Conservation (phyloP, 208 protist species). For the Tetramitus jugosus region DNA sequence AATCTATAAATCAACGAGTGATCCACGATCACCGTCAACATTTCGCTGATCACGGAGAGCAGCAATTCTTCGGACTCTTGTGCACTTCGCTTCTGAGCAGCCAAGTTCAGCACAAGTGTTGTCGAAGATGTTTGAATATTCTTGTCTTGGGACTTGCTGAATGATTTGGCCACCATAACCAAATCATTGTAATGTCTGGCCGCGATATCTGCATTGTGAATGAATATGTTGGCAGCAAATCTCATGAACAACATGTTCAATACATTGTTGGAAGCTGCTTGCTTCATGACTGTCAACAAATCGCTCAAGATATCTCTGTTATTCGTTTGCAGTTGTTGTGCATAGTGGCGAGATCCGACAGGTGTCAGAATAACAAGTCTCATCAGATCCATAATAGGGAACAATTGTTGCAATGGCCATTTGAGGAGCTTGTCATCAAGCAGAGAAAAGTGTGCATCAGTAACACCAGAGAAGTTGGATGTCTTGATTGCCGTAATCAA, state of each 20-base stretch:
- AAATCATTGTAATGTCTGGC: too few relatives aligned
- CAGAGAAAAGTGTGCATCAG: background rate
- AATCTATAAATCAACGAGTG: background rate
- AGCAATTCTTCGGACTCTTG: too few relatives aligned
- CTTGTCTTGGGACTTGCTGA: too few relatives aligned
- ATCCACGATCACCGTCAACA: too few relatives aligned
- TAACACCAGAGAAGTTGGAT: too few relatives aligned
- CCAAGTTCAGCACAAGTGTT: too few relatives aligned
- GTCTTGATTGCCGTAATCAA: background rate
- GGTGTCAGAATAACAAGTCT: conserved; percentile 7
- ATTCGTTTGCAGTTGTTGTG: background rate
- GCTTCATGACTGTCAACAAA: background rate
- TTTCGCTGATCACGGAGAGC: too few relatives aligned
- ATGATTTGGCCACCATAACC: too few relatives aligned
- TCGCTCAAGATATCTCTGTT: background rate
- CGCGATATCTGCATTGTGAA: background rate
- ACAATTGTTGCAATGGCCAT: background rate
- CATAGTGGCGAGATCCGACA: background rate
- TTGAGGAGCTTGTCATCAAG: background rate
- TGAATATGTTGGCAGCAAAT: conserved; percentile 5
- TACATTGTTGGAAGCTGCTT: background rate
- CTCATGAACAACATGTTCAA: background rate
- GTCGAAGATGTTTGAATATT: too few relatives aligned
- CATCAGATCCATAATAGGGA: background rate
- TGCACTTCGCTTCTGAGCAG: too few relatives aligned